Evolutionary conservation across 2,329 filamentous ascomycete species (phyloP), one percentile per base, ranked within the genome.

Genomic region (Calonectria hongkongensis): DNA sequence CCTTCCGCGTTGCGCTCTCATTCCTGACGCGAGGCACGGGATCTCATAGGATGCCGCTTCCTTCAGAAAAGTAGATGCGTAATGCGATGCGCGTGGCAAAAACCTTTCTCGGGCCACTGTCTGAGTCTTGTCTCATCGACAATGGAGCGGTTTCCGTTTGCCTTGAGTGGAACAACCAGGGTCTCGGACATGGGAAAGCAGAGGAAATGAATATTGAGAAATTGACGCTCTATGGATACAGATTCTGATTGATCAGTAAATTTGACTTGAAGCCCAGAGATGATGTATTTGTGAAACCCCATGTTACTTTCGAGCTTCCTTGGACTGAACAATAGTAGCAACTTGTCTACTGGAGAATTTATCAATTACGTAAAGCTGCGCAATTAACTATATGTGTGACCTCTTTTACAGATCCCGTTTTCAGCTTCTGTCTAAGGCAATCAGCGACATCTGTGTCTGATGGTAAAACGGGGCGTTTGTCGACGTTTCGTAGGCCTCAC

Each of bases 91-190:
- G 21, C 12, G 51, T 30, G 51, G 51, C n/a, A 39, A 56, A 56
- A 21, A 7, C 15, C 28, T 21, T 30, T 33, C 9, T 21, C 10
- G 18, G 30, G 51, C 13, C 4, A n/a, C 25, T 56, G 51, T 56
- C n/a, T 56, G 30, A 56, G 51, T 25, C 51, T 39, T 56, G 51
- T 56, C 51, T 56, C n/a, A 54, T 28, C 12, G 10, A 56, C 30
- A 56, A 56, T 21, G n/a, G 18, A 15, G 18, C 18, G 51, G 28
- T 18, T 21, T 56, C n/a, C 30, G 51, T 25, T 36, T n/a, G 28
- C 30, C n/a, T 25, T 39, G 30, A 27, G 7, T 21, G 28, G 51
- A 21, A 2, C n/a, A 39, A n/a, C 30, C 51, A 5, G 51, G 51
- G 51, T 25, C n/a, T 21, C 13, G 30, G 51, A 15, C 8, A 56